Evolutionary conservation across 2,329 filamentous ascomycete species (phyloP).

Genomic region (Penicillium aurantiogriseum): DNA sequence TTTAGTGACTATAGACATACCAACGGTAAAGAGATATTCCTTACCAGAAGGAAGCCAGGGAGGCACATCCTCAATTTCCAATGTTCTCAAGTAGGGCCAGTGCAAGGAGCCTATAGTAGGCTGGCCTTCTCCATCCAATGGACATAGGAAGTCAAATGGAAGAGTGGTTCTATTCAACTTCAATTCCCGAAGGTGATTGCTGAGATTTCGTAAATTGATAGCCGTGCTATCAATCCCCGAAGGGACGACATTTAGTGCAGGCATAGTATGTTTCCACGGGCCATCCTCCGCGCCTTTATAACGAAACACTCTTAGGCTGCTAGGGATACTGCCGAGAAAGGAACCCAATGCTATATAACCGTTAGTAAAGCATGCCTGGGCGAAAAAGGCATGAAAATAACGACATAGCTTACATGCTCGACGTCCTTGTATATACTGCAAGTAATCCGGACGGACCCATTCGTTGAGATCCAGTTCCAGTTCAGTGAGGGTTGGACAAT

Average conservation of each 20-base stretch:
- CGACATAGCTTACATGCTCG: conserved; percentile 7
- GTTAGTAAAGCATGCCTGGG: not conserved
- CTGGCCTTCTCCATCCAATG: not conserved
- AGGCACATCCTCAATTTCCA: conserved; percentile 1
- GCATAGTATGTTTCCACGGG: not conserved
- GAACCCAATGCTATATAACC: conserved; percentile 2
- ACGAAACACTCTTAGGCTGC: not conserved
- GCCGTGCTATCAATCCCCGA: not conserved
- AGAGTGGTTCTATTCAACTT: not conserved
- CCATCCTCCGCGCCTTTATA: not conserved
- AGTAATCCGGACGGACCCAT: conserved; percentile 7
- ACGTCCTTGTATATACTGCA: conserved; percentile 9
- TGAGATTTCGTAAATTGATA: conserved; percentile 2
- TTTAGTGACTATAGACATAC: not conserved
- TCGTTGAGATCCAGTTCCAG: conserved; percentile 5
- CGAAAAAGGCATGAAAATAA: not conserved
- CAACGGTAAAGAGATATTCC: not conserved
- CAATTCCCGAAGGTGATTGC: not conserved
- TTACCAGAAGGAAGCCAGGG: conserved; percentile 9
- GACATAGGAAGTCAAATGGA: conserved; percentile 3
- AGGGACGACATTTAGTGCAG: not conserved
- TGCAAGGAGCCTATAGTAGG: not conserved
- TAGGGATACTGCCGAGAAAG: not conserved
- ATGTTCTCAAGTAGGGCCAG: conserved; percentile 1
- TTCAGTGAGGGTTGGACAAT: conserved; percentile 1